Conservation (phyloP, 495 filamentous ascomycete genomes). For the Hamigera avellanea region DNA sequence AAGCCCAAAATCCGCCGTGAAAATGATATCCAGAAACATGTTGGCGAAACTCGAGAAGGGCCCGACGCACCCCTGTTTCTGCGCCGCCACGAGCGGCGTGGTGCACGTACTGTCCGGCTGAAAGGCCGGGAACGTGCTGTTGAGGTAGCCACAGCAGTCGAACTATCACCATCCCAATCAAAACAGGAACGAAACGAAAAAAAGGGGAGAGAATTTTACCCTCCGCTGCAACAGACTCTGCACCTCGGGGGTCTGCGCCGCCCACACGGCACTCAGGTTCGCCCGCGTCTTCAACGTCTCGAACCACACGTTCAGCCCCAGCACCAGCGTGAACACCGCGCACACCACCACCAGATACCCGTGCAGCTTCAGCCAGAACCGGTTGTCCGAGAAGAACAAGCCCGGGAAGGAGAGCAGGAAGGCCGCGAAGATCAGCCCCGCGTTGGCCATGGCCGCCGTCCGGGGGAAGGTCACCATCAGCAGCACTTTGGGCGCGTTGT, state of each 20-base stretch:
- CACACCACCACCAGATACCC: slow-evolving; percentile 48
- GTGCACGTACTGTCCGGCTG: slow-evolving; percentile 48
- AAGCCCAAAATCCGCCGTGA: slow-evolving; percentile 37
- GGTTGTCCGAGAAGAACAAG: slow-evolving; percentile 20
- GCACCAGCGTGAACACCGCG: slow-evolving; percentile 48
- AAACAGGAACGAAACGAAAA: not conserved
- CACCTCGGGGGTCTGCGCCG: slow-evolving; percentile 29
- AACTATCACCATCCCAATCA: slow-evolving; percentile 36
- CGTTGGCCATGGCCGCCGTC: slow-evolving; percentile 53
- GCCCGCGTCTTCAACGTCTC: slow-evolving; percentile 50
- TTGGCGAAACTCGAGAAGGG: slow-evolving; percentile 54
- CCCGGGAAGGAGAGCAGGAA: slow-evolving; percentile 27
- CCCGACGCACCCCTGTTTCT: slow-evolving; percentile 50
- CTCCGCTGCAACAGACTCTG: slow-evolving; percentile 55
- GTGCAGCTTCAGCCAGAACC: slow-evolving; percentile 32
- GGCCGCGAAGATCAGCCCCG: slow-evolving; percentile 49
- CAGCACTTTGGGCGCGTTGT: slow-evolving; percentile 49
- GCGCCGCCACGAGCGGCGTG: slow-evolving; percentile 49
- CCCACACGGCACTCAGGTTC: slow-evolving; percentile 45
- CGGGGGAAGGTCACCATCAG: slow-evolving; percentile 50
- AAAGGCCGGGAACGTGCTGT: slow-evolving; percentile 53
- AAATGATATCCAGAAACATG: slow-evolving; percentile 56
- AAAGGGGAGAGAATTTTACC: slow-evolving; percentile 34
- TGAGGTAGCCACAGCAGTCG: slow-evolving; percentile 63
- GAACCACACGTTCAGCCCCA: slow-evolving; percentile 61